These are phyloP conservation scores for Vigna reflexopilosa DNA, from an alignment of 306 rosid species.

Conservation along the genomic window DNA sequence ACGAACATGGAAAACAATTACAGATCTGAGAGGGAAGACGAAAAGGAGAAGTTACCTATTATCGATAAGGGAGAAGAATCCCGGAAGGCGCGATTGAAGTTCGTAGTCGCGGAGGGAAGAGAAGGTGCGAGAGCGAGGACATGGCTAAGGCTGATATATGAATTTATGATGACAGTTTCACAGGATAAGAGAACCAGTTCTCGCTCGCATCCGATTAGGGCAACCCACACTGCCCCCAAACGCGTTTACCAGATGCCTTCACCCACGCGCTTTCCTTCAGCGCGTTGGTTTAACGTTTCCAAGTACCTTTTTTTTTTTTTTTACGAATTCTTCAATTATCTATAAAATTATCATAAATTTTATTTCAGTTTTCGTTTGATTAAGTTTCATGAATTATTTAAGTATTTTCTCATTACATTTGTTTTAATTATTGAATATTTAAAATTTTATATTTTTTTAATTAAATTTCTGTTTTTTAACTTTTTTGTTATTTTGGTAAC, in stretches of 20 bases:
- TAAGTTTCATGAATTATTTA: no score
- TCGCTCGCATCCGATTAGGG: constrained; percentile 84
- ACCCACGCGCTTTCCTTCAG: constrained; percentile 51
- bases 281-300: no score
- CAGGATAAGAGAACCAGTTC: constrained; percentile 76
- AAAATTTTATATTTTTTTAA: no score
- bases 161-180: constrained; percentile 60
- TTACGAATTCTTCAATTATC: no score
- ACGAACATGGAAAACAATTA: not conserved
- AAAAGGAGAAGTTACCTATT: constrained; percentile 52
- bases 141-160: constrained; percentile 75
- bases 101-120: constrained; percentile 56
- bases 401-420: no score
- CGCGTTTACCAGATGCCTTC: constrained; percentile 42
- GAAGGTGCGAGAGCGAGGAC: constrained; percentile 52
- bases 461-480: no score
- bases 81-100: constrained; percentile 41
- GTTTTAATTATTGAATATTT: no score
- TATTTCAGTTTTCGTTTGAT: no score
- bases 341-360: no score
- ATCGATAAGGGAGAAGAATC: constrained; percentile 33
- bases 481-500: no score
- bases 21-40: constrained; percentile 50
- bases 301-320: no score
- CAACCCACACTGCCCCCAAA: constrained; percentile 56